Percentiles rank a stretch among this genome's conserved stretches.
phyloP scores from a whole-genome alignment of 208 protist genomes.

The Leishmania braziliensis region DNA sequence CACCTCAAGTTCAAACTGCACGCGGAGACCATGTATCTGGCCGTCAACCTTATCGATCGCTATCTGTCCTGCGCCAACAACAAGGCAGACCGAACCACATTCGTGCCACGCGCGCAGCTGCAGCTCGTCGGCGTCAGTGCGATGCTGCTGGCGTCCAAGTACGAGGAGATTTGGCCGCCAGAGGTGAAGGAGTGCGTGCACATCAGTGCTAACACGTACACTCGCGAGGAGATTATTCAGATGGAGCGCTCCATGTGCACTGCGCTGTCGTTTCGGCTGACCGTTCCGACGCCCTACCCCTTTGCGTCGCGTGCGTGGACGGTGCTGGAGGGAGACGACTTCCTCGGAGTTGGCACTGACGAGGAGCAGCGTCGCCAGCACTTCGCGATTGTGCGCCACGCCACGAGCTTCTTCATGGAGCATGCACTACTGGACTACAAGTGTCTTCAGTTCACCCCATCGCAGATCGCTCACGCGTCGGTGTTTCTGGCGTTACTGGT shows the following conservation, averaged over 20 bases:
- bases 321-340: conserved; percentile 70
- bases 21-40: conserved; percentile 97
- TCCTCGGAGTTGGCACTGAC: conserved; percentile 32
- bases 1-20: conserved; percentile 97
- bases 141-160: conserved; percentile 93
- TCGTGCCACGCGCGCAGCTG: conserved; percentile 85
- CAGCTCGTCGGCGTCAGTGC: conserved; percentile 96
- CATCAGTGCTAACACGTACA: conserved; percentile 95
- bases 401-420: conserved; percentile 88
- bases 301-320: conserved; percentile 85
- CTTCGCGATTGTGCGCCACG: conserved; percentile 53
- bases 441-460: conserved; percentile 93
- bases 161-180: conserved; percentile 95
- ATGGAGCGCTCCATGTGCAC: conserved; percentile 91
- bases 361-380: conserved; percentile 45
- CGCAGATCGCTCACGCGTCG: conserved; percentile 90
- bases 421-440: conserved; percentile 89
- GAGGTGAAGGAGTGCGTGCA: conserved; percentile 94
- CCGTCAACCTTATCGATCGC: conserved; percentile 97
- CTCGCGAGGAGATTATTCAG: conserved; percentile 85
- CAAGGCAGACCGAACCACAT: conserved; percentile 55
- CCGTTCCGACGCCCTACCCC: conserved; percentile 82
- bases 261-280: conserved; percentile 87
- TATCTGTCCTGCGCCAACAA: conserved; percentile 84
- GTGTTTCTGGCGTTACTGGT: conserved; percentile 90